These are phyloP conservation scores for Aspergillus luchuensis DNA, from an alignment of 2,329 filamentous ascomycete genomes.

Conservation along the genomic window DNA sequence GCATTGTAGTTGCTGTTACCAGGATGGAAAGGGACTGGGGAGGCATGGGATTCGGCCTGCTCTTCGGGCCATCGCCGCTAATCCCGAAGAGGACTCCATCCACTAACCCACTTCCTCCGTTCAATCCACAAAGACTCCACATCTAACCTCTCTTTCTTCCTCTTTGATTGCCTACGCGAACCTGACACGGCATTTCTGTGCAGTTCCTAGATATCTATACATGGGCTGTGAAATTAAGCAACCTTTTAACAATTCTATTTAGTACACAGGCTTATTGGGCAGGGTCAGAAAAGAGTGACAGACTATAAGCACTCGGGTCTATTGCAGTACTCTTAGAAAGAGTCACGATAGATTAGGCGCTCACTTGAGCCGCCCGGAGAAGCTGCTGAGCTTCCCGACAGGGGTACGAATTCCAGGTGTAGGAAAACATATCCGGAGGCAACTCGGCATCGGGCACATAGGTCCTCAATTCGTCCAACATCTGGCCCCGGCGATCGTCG, in stretches of 20 bases:
- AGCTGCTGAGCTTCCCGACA: slow-evolving; percentile 3
- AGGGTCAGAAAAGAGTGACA: no score
- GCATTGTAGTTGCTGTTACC: not conserved
- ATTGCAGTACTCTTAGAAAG: no score
- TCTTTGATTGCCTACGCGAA: not conserved
- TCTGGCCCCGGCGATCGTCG: slow-evolving; percentile 16
- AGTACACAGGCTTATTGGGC: no score
- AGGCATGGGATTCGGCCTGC: not conserved
- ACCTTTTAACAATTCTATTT: no score
- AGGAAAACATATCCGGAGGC: slow-evolving; percentile 14
- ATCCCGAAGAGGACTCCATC: not conserved
- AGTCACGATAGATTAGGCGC: not conserved
- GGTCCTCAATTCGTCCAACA: slow-evolving; percentile 16
- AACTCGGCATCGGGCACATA: slow-evolving; percentile 19
- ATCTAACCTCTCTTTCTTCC: no score
- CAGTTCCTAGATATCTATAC: no score
- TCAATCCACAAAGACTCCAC: no score
- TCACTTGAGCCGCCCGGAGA: not conserved
- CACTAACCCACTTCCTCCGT: no score
- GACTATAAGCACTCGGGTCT: no score
- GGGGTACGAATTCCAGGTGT: slow-evolving; percentile 14
- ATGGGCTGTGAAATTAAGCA: no score
- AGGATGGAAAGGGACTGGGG: not conserved
- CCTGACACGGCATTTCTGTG: no score
- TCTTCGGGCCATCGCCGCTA: not conserved